Conservation (phyloP, 805 yeast species). For the Cyberlindnera japonica region DNA sequence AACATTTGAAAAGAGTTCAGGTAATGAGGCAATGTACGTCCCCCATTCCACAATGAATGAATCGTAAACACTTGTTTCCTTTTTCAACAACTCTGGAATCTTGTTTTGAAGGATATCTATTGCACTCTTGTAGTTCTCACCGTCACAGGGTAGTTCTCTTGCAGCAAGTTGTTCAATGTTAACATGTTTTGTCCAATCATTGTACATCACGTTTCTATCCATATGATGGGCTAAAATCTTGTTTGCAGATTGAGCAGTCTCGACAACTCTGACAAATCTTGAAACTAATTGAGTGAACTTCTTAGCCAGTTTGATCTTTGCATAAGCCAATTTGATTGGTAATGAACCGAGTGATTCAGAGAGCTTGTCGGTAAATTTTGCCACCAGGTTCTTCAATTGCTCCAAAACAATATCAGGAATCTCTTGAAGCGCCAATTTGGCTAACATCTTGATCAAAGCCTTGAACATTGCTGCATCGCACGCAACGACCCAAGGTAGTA, state of each 20-base stretch:
- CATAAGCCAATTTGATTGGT: constrained; percentile 47
- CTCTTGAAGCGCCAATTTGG: constrained; percentile 54
- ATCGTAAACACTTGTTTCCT: constrained; percentile 12
- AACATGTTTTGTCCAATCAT: constrained; percentile 53
- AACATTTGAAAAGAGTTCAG: constrained; percentile 44
- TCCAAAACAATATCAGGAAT: constrained; percentile 54
- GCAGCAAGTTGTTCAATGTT: constrained; percentile 42
- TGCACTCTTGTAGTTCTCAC: constrained; percentile 31
- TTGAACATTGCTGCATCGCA: constrained; percentile 65
- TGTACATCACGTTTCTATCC: constrained; percentile 48
- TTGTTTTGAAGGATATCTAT: constrained; percentile 35
- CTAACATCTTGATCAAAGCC: constrained; percentile 52
- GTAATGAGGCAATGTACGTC: constrained; percentile 37
- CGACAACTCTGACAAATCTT: constrained; percentile 51
- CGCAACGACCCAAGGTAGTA: constrained; percentile 59
- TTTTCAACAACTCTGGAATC: constrained; percentile 31
- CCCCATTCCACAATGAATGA: constrained; percentile 29
- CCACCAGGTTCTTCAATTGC: constrained; percentile 52
- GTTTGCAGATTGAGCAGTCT: constrained; percentile 48
- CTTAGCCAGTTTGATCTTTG: constrained; percentile 51
- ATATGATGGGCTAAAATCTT: constrained; percentile 39
- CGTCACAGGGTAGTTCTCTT: constrained; percentile 50
- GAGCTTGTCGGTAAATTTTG: constrained; percentile 44
- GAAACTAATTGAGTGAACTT: constrained; percentile 50
- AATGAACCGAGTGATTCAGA: constrained; percentile 39